Base-by-base conservation (phyloP, 345 rosid species). In the Camelina neglecta region DNA sequence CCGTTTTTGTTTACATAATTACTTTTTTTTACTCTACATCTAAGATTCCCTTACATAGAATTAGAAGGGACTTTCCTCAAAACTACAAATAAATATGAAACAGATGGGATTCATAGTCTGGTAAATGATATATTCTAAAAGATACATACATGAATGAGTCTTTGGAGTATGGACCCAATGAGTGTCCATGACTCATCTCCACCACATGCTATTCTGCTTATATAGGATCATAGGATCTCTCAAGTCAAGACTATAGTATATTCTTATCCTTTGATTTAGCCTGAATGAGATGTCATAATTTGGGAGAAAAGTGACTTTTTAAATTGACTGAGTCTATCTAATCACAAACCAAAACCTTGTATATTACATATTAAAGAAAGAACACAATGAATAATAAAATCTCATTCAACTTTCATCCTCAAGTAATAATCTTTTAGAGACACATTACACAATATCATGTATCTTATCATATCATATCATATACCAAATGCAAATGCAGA, bases 371-470 rank as follows among this genome's bases (percentile, higher is more conserved):
- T 55, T n/a, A 18, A 2, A 67, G 24, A 45, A 48, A 50, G 35
- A 16, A 60, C 55, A 61, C 67, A 42, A 39, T 12, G 26, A 41
- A 50, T 49, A 69, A 61, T 61, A 53, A 75, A 69, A 62, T 35
- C 33, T 69, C 80, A 62, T 56, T 64, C 54, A 48, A 8, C 8
- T 63, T 77, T 57, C 29, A 63, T 44, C 18, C 18, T 60, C 60
- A 77, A 56, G 66, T n/a, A 47, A 57, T 45, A n/a, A 63, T 58
- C 42, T 74, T 67, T 67, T 59, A 20, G 60, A 69, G 36, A 64
- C 56, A 72, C 42, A 65, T 58, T 42, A 72, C 69, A 60, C 65
- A 50, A 50, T 18, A 42, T 72, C 60, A 78, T 71, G 55, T 31
- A 61, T 71, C 44, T 45, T 47, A 16, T 71, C 63, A 51, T 26